phyloP scores from a whole-genome alignment of 345 rosid genomes.

The Acer saccharum region DNA sequence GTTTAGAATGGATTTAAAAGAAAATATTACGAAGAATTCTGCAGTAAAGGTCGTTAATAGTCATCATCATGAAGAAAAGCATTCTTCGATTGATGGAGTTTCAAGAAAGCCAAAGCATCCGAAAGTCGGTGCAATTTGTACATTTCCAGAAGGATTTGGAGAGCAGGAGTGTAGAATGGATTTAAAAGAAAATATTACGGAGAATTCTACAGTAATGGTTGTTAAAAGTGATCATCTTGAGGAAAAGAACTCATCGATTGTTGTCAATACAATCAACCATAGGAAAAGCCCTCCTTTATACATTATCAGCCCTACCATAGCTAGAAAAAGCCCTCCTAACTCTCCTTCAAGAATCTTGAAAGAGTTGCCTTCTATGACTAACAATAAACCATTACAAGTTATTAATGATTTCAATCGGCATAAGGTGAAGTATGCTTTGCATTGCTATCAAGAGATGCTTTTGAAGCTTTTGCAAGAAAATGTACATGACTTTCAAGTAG shows the following conservation, averaged over 20 bases:
- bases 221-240: background rate
- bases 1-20: background rate
- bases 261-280: too few species aligned
- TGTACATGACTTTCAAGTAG: background rate
- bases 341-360: background rate
- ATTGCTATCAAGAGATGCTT: background rate
- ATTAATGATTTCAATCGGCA: background rate
- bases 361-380: background rate
- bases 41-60: background rate
- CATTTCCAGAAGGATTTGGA: constrained; percentile 1
- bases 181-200: background rate
- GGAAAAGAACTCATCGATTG: too few species aligned
- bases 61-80: too few species aligned
- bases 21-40: background rate
- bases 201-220: background rate
- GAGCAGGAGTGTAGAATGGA: too few species aligned
- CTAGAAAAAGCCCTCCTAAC: background rate
- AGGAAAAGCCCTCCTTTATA: background rate
- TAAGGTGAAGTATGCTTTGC: background rate
- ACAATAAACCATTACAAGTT: background rate
- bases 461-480: background rate
- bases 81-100: background rate
- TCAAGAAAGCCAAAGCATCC: background rate
- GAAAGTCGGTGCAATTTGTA: background rate
- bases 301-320: background rate